Percentiles rank a stretch among this genome's conserved stretches.
Evolutionary conservation across 2,329 filamentous ascomycete genomes (phyloP).

Genomic region (Trichoderma guizhouense): DNA sequence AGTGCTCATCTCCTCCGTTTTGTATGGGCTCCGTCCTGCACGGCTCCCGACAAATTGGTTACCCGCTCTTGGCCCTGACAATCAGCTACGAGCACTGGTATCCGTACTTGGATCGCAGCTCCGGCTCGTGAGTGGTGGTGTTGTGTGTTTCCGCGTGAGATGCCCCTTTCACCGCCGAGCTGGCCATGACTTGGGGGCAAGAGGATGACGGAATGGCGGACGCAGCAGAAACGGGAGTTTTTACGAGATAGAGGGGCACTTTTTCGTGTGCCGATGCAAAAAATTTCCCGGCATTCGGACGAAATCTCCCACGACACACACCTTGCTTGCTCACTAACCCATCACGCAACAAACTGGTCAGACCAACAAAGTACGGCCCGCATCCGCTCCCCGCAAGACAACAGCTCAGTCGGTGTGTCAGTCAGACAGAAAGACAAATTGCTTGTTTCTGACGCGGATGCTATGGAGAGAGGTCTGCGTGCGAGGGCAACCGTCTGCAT

Average conservation of each 20-base stretch:
- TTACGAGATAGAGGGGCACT: not conserved
- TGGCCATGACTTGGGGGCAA: not conserved
- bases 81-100: not conserved
- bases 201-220: not conserved
- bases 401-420: not conserved
- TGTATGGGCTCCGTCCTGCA: not conserved
- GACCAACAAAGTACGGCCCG: conserved; percentile 7
- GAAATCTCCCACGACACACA: conserved; percentile 13
- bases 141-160: not conserved
- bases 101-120: not conserved
- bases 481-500: not conserved
- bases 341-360: conserved; percentile 6
- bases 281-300: conserved; percentile 15
- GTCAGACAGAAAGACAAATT: not conserved
- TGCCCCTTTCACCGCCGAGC: not conserved
- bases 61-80: conserved; percentile 13
- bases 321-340: conserved; percentile 6
- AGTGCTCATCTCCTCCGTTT: conserved; percentile 7
- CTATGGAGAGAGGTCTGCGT: not conserved
- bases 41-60: conserved; percentile 13
- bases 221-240: not conserved
- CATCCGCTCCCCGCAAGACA: conserved; percentile 11
- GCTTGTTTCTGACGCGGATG: not conserved
- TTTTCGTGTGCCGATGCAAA: conserved; percentile 13
- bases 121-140: not conserved